phyloP scores from a whole-genome alignment of 306 rosid genomes.

The Sesbania bispinosa region DNA sequence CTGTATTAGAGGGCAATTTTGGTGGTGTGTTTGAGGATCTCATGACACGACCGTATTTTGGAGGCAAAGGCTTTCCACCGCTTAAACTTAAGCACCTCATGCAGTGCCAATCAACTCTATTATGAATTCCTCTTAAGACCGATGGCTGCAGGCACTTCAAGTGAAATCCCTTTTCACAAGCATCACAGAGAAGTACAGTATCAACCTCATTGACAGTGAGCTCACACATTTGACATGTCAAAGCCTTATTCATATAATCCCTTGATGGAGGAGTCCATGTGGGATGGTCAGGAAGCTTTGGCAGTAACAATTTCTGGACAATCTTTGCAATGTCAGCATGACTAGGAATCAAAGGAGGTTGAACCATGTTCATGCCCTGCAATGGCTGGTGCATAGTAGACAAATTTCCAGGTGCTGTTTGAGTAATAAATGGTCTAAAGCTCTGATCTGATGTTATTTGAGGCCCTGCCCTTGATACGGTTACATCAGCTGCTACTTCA shows the following conservation, averaged over 20 bases:
- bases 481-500: conserved; percentile 47
- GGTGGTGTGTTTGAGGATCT: conserved; percentile 71
- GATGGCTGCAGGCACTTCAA: conserved; percentile 71
- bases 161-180: conserved; percentile 96
- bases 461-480: conserved; percentile 40
- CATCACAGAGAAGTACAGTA: conserved; percentile 85
- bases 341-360: conserved; percentile 58
- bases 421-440: conserved; percentile 60
- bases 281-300: conserved; percentile 80
- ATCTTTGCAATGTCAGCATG: conserved; percentile 75
- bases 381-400: conserved; percentile 49
- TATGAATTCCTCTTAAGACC: conserved; percentile 78
- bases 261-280: conserved; percentile 98
- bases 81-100: conserved; percentile 74
- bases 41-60: conserved; percentile 99
- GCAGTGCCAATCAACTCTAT: conserved; percentile 98
- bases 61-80: conserved; percentile 94
- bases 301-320: conserved; percentile 78
- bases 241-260: conserved; percentile 94
- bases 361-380: conserved; percentile 57
- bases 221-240: conserved; percentile 81
- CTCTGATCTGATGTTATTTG: conserved; percentile 54
- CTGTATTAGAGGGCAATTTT: conserved; percentile 49
- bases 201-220: conserved; percentile 81
- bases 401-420: conserved; percentile 60